Evolutionary conservation across 495 filamentous ascomycete species (phyloP).

Genomic region (Trichocladium uniseriatum): DNA sequence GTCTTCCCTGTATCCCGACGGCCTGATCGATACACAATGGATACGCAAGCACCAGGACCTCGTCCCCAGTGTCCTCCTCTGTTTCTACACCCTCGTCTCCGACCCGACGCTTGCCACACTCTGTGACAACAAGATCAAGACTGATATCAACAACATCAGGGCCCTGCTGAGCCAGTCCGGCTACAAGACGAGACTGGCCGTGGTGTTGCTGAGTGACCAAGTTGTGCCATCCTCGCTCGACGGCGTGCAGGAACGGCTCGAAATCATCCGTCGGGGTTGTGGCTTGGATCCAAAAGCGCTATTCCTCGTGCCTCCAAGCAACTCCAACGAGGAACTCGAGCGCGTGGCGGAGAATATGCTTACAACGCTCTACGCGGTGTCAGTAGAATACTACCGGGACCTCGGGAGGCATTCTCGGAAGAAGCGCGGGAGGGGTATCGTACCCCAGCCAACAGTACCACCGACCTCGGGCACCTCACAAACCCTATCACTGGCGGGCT

Average conservation of each 20-base stretch:
- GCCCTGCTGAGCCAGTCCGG: slow-evolving; percentile 54
- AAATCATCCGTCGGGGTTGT: slow-evolving; percentile 64
- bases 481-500: slow-evolving; percentile 71
- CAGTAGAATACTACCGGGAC: slow-evolving; percentile 82
- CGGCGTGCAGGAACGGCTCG: slow-evolving; percentile 53
- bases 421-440: slow-evolving; percentile 64
- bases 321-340: slow-evolving; percentile 50
- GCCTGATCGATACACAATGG: slow-evolving; percentile 72
- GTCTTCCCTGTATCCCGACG: slow-evolving; percentile 78
- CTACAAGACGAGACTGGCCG: slow-evolving; percentile 64
- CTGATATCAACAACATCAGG: slow-evolving; percentile 71
- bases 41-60: slow-evolving; percentile 73
- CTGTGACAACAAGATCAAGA: slow-evolving; percentile 79
- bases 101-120: slow-evolving; percentile 61
- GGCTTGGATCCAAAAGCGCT: slow-evolving; percentile 66
- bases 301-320: slow-evolving; percentile 49
- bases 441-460: slow-evolving; percentile 75
- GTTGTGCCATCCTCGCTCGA: slow-evolving; percentile 47
- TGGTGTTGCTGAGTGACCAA: slow-evolving; percentile 66
- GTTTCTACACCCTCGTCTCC: slow-evolving; percentile 60
- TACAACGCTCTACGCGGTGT: slow-evolving; percentile 55
- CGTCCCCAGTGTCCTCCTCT: slow-evolving; percentile 69
- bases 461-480: slow-evolving; percentile 74
- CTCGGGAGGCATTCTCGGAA: slow-evolving; percentile 78
- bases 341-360: slow-evolving; percentile 48